A percentile compares a stretch with the other conserved stretches of the same genome.
phyloP scores from a whole-genome alignment of 2,329 filamentous ascomycete species.

The Arthrobotrys sinensis region DNA sequence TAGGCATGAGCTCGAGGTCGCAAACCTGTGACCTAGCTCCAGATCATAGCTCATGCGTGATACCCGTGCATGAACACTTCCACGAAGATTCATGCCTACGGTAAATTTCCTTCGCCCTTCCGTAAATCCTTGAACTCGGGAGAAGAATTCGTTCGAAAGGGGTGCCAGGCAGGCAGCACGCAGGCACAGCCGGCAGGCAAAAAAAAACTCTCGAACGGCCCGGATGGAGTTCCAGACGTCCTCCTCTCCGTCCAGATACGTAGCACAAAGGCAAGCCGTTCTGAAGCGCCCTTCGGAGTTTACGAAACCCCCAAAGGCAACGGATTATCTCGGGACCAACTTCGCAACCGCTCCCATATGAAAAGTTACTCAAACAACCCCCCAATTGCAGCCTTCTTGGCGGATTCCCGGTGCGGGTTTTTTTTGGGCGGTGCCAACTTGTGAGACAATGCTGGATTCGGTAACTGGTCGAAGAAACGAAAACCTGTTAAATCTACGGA shows the following conservation, averaged over 20 bases:
- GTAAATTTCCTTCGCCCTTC: constrained; percentile 2
- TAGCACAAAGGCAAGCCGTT: constrained; percentile 10
- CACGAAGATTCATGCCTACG: constrained; percentile 14
- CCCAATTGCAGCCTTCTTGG: background rate
- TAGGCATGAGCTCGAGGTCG: constrained; percentile 16
- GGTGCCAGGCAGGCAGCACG: background rate
- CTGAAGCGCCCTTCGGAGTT: constrained; percentile 20
- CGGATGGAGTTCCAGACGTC: constrained; percentile 10
- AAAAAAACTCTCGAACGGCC: constrained; percentile 10
- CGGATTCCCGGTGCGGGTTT: background rate
- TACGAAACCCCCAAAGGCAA: constrained; percentile 25
- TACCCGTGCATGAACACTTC: constrained; percentile 12
- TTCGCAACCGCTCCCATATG: constrained; percentile 24
- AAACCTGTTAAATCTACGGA: constrained; percentile 22
- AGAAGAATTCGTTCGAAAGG: constrained; percentile 1
- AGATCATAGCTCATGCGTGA: constrained; percentile 20
- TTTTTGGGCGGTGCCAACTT: background rate
- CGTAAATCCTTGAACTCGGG: constrained; percentile 1
- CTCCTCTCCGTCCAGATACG: constrained; percentile 9
- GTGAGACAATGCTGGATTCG: constrained; percentile 50
- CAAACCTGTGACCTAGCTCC: background rate
- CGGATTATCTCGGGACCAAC: constrained; percentile 55
- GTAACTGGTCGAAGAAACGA: constrained; percentile 29
- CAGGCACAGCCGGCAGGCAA: background rate
- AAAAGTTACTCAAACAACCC: constrained; percentile 14